Conservation (phyloP, 768 basidiomycete genomes). For the Russula vinacea region DNA sequence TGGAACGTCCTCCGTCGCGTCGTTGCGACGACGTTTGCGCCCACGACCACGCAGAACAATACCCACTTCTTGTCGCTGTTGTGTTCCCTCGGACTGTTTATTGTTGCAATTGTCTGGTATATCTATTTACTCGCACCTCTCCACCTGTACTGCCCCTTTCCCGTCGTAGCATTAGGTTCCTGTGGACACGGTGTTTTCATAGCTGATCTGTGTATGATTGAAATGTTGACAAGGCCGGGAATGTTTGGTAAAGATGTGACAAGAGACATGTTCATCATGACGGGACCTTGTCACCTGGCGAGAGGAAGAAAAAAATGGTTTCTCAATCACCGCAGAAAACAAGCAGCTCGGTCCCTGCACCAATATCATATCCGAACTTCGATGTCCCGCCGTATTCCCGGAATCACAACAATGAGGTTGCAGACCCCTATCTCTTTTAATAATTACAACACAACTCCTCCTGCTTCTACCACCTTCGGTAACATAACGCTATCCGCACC, state of each 20-base stretch:
- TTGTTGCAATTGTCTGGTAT: conserved; percentile 27
- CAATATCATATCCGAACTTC: conserved; percentile 26
- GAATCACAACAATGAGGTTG: conserved; percentile 18
- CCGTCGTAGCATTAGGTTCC: conserved; percentile 30
- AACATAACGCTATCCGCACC: conserved; percentile 29
- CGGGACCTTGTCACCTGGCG: conserved; percentile 18
- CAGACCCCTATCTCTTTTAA: conserved; percentile 29
- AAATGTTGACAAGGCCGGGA: conserved; percentile 26
- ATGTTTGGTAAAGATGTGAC: conserved; percentile 23
- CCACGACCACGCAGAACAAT: conserved; percentile 38
- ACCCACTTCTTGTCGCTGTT: conserved; percentile 38
- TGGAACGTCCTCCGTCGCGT: conserved; percentile 29
- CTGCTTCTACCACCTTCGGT: conserved; percentile 29
- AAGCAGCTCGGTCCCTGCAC: conserved; percentile 22
- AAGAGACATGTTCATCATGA: conserved; percentile 13
- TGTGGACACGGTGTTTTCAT: conserved; percentile 32
- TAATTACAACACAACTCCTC: conserved; percentile 10
- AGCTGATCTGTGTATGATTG: conserved; percentile 29
- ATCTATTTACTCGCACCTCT: conserved; percentile 26
- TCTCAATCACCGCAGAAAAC: conserved; percentile 28
- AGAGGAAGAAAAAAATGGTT: conserved; percentile 12
- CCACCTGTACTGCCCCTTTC: conserved; percentile 27
- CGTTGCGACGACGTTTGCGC: conserved; percentile 32
- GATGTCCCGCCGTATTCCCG: conserved; percentile 26
- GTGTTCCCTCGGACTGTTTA: conserved; percentile 32